A percentile compares a stretch with the other conserved stretches of the same genome.
These are phyloP conservation scores for Antrodiella citrinella DNA, from an alignment of 768 basidiomycete species.

Conservation along the genomic window DNA sequence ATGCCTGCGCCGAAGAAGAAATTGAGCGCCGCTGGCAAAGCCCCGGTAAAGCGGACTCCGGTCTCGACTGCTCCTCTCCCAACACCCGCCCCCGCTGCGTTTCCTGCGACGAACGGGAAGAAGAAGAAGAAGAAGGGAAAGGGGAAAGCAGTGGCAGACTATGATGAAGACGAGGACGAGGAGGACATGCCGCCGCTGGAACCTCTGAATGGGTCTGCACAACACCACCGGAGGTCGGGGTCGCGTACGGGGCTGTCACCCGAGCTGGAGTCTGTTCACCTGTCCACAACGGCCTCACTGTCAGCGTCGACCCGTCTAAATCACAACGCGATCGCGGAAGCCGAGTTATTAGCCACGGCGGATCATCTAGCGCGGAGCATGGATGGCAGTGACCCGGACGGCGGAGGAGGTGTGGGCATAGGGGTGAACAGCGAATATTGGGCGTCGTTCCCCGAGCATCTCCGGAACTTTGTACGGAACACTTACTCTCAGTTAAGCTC, in stretches of 20 bases:
- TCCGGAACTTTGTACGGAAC: constrained; percentile 57
- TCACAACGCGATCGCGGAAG: constrained; percentile 35
- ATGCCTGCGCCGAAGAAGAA: neutral
- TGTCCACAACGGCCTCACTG: constrained; percentile 37
- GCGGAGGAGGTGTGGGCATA: constrained; percentile 3
- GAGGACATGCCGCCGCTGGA: constrained; percentile 18
- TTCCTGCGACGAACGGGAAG: constrained; percentile 22
- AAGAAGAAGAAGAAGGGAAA: constrained; percentile 39
- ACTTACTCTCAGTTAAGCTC: constrained; percentile 24
- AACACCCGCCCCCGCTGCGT: constrained; percentile 7
- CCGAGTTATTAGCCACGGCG: constrained; percentile 52
- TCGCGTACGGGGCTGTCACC: constrained; percentile 32
- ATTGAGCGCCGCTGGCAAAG: neutral
- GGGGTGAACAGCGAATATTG: constrained; percentile 63
- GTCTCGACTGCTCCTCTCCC: constrained; percentile 11
- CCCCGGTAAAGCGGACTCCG: constrained; percentile 1
- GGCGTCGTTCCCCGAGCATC: constrained; percentile 59
- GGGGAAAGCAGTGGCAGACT: constrained; percentile 17
- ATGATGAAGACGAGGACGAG: constrained; percentile 23
- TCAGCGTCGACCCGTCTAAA: constrained; percentile 29
- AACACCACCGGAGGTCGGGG: constrained; percentile 9
- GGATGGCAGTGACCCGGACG: constrained; percentile 31
- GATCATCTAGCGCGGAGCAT: constrained; percentile 56
- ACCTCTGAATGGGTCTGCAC: constrained; percentile 6
- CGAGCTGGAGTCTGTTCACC: constrained; percentile 39